Evolutionary conservation across 2,329 filamentous ascomycete genomes (phyloP).

Genomic region (Blastomyces gilchristii): DNA sequence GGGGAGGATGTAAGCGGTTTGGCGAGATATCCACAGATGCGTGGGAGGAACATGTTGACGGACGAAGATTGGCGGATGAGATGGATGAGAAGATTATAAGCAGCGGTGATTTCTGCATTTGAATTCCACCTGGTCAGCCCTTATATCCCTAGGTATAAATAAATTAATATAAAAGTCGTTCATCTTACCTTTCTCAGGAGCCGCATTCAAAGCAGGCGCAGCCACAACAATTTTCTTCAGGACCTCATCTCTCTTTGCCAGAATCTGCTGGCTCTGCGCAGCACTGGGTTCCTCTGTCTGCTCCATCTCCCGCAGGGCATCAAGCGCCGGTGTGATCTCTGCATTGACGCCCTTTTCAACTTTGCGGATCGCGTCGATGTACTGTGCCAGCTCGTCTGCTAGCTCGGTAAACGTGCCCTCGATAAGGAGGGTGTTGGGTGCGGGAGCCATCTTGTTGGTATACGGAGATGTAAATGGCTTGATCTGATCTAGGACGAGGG

Average conservation of each 20-base stretch:
- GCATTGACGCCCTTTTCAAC: constrained; percentile 45
- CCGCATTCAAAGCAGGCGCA: constrained; percentile 64
- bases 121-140: not conserved
- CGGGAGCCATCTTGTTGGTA: constrained; percentile 43
- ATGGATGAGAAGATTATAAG: constrained; percentile 94
- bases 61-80: constrained; percentile 79
- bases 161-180: not conserved
- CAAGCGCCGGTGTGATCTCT: constrained; percentile 61
- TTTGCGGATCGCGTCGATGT: constrained; percentile 74
- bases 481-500: not conserved
- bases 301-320: constrained; percentile 44
- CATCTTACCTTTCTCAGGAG: constrained; percentile 67
- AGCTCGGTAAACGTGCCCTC: constrained; percentile 93
- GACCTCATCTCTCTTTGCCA: constrained; percentile 64
- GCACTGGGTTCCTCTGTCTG: constrained; percentile 42
- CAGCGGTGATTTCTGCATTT: constrained; percentile 69
- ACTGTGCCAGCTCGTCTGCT: constrained; percentile 86
- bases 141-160: constrained; percentile 5
- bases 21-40: constrained; percentile 79
- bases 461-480: not conserved
- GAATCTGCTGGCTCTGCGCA: constrained; percentile 19
- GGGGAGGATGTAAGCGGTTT: constrained; percentile 80
- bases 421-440: constrained; percentile 57
- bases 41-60: constrained; percentile 73
- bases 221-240: constrained; percentile 82